A percentile compares a stretch with the other conserved stretches of the same genome.
Conservation (phyloP, 805 yeast species). For the Nakazawaea sp. region DNA sequence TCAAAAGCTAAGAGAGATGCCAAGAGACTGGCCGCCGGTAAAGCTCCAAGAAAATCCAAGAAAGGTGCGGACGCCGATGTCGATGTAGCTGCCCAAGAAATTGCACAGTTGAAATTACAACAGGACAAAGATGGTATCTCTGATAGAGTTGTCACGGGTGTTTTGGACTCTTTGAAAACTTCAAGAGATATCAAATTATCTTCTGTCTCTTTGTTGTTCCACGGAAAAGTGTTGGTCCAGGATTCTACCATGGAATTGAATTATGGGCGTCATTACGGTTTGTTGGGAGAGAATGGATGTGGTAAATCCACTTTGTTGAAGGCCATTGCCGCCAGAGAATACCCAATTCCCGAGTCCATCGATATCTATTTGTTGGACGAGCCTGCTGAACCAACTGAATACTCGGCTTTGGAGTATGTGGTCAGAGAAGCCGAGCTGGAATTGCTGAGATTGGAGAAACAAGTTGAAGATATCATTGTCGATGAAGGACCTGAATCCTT, state of each 20-base stretch:
- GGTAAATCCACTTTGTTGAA: slow-evolving; percentile 95
- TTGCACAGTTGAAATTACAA: slow-evolving; percentile 85
- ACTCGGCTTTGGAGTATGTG: slow-evolving; percentile 90
- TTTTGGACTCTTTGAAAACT: slow-evolving; percentile 77
- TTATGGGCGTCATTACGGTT: slow-evolving; percentile 96
- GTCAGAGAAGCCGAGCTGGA: slow-evolving; percentile 94
- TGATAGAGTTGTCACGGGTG: slow-evolving; percentile 98
- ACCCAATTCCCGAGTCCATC: slow-evolving; percentile 86
- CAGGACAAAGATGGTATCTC: slow-evolving; percentile 91
- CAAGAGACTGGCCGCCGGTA: slow-evolving; percentile 83
- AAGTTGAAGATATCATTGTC: slow-evolving; percentile 83
- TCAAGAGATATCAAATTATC: slow-evolving; percentile 92
- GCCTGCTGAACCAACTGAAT: slow-evolving; percentile 94
- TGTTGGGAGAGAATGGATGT: slow-evolving; percentile 97
- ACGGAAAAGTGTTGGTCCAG: slow-evolving; percentile 93
- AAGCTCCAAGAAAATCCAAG: slow-evolving; percentile 58
- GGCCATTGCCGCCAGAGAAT: slow-evolving; percentile 93
- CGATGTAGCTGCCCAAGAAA: slow-evolving; percentile 62
- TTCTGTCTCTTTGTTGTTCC: slow-evolving; percentile 88
- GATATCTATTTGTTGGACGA: slow-evolving; percentile 93
- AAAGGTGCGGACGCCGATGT: slow-evolving; percentile 48
- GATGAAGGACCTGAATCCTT: slow-evolving; percentile 93
- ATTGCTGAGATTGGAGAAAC: slow-evolving; percentile 83
- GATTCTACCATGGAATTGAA: slow-evolving; percentile 90
- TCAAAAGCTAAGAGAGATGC: slow-evolving; percentile 99